Evolutionary conservation across 2,329 filamentous ascomycete genomes (phyloP), one percentile per base, ranked within the genome.

Genomic region (Epichloe aotearoae): DNA sequence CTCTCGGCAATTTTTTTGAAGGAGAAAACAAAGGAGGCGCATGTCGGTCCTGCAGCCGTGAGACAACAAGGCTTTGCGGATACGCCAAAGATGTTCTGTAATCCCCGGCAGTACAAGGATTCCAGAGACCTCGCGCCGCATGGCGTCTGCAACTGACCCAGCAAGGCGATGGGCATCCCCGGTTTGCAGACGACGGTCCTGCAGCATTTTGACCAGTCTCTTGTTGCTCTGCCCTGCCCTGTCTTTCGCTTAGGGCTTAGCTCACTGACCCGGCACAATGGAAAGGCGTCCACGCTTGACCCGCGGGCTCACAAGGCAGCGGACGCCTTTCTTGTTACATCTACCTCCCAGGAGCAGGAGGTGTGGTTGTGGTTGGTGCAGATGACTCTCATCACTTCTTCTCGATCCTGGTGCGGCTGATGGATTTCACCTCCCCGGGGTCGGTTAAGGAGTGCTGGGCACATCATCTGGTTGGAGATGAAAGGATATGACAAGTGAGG

Each of bases 61-160:
- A 39, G 47, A 49, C 47, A 49, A 49, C 47, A 37, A 26, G 33
- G 30, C 47, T 38, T 19, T 34, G 39, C 20, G 5, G 19, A 39
- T 11, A 20, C n/a, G 11, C 15, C 17, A 41, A n/a, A 11, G 17
- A 41, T 11, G 26, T 11, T 30, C 26, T 30, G 26, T 1, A 0
- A 19, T 15, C 11, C n/a, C 5, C n/a, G 19, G 39, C n/a, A 41
- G 39, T 11, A 41, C 39, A 41, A 11, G 39, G 17, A 41, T 8
- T 19, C 11, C 3, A 41, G 4, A 20, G 19, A n/a, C 5, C n/a
- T n/a, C 3, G 15, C 23, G 20, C n/a, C n/a, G 19, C n/a, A 15
- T 38, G 47, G 47, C 47, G 39, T 45, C 51, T 52, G 51, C 51
- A 39, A 4, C 42, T 15, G 37, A 33, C 48, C 30, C 26, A 17